Percentiles rank a stretch among this genome's conserved stretches.
Evolutionary conservation across 345 rosid species (phyloP).

Genomic region (Brassica juncea): DNA sequence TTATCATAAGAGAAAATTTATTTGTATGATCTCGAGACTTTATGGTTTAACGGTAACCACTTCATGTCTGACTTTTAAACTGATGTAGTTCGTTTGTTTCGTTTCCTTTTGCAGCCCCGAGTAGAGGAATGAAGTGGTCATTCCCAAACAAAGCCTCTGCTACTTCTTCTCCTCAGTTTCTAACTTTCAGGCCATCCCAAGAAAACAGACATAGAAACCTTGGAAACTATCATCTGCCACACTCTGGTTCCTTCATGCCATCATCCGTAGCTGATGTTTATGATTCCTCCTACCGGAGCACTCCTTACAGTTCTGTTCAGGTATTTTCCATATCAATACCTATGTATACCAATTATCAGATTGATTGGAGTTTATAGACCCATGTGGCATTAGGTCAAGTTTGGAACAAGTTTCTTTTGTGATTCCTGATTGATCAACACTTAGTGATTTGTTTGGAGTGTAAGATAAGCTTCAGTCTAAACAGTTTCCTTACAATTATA

Average conservation of each 20-base stretch:
- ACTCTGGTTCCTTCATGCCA: slow-evolving; percentile 51
- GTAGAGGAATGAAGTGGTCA: slow-evolving; percentile 62
- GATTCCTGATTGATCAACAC: neutral
- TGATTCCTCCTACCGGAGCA: slow-evolving; percentile 54
- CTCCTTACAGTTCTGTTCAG: slow-evolving; percentile 46
- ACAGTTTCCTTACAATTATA: neutral
- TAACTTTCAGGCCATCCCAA: slow-evolving; percentile 61
- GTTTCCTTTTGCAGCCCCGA: slow-evolving; percentile 34
- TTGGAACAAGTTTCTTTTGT: slow-evolving; percentile 10
- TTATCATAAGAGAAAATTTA: neutral
- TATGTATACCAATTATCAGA: neutral
- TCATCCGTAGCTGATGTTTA: slow-evolving; percentile 49
- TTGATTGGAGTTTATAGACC: neutral
- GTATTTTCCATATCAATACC: slow-evolving; percentile 36
- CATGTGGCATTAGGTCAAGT: slow-evolving; percentile 9
- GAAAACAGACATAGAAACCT: slow-evolving; percentile 61
- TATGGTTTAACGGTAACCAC: slow-evolving; percentile 15
- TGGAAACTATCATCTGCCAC: slow-evolving; percentile 43
- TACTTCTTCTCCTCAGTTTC: slow-evolving; percentile 57
- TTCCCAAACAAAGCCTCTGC: slow-evolving; percentile 61
- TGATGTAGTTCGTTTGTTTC: slow-evolving; percentile 4
- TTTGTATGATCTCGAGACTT: slow-evolving; percentile 22
- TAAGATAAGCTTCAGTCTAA: slow-evolving; percentile 4
- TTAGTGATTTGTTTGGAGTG: slow-evolving; percentile 12
- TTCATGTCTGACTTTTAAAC: slow-evolving; percentile 22